These are phyloP conservation scores for Cercospora beticola DNA, from an alignment of 2,329 filamentous ascomycete species.

Conservation along the genomic window DNA sequence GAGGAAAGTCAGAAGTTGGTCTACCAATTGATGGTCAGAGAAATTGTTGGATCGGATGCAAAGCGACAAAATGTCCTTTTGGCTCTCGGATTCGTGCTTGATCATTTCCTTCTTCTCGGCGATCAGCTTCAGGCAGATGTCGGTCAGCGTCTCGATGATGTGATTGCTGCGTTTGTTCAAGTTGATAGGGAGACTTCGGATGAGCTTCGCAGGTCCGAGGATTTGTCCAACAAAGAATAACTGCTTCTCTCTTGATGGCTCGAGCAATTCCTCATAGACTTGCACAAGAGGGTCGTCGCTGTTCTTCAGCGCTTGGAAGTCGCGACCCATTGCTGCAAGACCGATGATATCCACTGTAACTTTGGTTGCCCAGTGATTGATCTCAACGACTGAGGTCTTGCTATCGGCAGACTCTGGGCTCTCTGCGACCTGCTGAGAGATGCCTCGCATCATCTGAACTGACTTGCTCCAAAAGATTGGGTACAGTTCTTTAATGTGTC, in stretches of 20 bases:
- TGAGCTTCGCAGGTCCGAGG: conserved; percentile 40
- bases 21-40: conserved; percentile 53
- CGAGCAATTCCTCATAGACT: conserved; percentile 46
- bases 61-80: conserved; percentile 48
- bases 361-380: conserved; percentile 46
- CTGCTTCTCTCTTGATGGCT: conserved; percentile 50
- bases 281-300: conserved; percentile 45
- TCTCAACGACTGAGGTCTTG: conserved; percentile 37
- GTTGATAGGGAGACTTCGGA: conserved; percentile 49
- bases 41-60: conserved; percentile 56
- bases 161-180: conserved; percentile 41
- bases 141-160: conserved; percentile 38
- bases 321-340: conserved; percentile 46
- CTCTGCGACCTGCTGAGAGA: conserved; percentile 54
- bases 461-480: conserved; percentile 81
- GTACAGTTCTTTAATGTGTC: conserved; percentile 81
- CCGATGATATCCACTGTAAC: conserved; percentile 51
- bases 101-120: conserved; percentile 48
- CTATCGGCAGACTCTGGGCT: conserved; percentile 30
- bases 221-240: conserved; percentile 46
- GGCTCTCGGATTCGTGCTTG: conserved; percentile 35
- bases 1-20: conserved; percentile 58
- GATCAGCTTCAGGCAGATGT: conserved; percentile 50
- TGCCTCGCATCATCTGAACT: conserved; percentile 62
- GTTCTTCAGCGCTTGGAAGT: conserved; percentile 45